These are phyloP conservation scores for Peronospora farinosa DNA, from an alignment of 352 stramenopile genomes.

Conservation along the genomic window DNA sequence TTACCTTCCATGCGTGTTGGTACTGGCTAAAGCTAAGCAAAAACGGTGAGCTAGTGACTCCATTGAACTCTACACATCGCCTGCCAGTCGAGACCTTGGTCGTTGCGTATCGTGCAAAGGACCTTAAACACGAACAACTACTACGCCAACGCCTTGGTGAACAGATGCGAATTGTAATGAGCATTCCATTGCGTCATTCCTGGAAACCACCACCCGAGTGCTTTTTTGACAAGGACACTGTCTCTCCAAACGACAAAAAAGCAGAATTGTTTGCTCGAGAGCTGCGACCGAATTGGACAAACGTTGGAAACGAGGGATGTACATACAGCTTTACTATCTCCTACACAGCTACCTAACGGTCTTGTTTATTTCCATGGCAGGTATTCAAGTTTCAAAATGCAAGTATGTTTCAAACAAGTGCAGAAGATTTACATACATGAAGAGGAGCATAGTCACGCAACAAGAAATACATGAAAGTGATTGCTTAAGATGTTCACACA, in stretches of 20 bases:
- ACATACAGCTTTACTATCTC: neutral
- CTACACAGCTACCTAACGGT: neutral
- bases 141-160: constrained; percentile 31
- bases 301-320: constrained; percentile 53
- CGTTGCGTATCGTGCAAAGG: constrained; percentile 41
- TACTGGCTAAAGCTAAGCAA: constrained; percentile 70
- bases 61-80: constrained; percentile 52
- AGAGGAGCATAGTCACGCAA: neutral
- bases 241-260: constrained; percentile 18
- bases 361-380: constrained; percentile 15
- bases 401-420: constrained; percentile 12
- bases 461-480: neutral
- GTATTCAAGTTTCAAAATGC: constrained; percentile 50
- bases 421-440: neutral
- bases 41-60: constrained; percentile 51
- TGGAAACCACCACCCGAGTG: constrained; percentile 67
- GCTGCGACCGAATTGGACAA: constrained; percentile 52
- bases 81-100: constrained; percentile 63
- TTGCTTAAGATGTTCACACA: constrained; percentile 27
- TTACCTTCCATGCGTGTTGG: constrained; percentile 53
- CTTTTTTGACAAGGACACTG: constrained; percentile 34
- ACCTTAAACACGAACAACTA: constrained; percentile 2
- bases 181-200: constrained; percentile 65
- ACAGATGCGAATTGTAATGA: constrained; percentile 40
- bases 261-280: constrained; percentile 67